These are phyloP conservation scores for Biscogniauxia mediterranea DNA, from an alignment of 2,329 filamentous ascomycete genomes.

Conservation along the genomic window DNA sequence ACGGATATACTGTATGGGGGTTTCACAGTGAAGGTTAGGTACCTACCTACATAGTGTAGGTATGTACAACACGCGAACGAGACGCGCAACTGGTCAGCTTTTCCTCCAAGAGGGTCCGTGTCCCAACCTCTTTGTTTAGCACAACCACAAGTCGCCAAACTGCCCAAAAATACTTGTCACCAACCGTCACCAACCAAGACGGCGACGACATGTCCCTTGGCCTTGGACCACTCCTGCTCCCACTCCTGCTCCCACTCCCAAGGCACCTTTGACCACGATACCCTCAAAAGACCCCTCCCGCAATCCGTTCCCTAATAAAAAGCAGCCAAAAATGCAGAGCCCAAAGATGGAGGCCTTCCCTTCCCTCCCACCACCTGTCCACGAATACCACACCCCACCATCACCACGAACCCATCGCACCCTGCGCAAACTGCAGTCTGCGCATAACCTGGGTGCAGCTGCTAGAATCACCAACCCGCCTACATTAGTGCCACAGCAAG, in stretches of 20 bases:
- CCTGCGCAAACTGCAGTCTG: constrained; percentile 72
- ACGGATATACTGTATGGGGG: neutral
- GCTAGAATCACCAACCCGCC: constrained; percentile 50
- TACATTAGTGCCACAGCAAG: constrained; percentile 56
- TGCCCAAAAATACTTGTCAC: too few species aligned
- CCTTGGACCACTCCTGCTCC: too few species aligned
- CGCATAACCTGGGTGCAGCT: constrained; percentile 60
- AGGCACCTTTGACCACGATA: neutral
- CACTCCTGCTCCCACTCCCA: neutral
- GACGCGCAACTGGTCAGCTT: neutral
- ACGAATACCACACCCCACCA: constrained; percentile 53
- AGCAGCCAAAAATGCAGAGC: constrained; percentile 28
- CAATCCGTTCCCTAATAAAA: neutral
- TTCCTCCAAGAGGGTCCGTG: neutral
- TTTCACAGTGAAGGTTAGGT: too few species aligned
- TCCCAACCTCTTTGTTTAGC: constrained; percentile 1
- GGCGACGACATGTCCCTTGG: neutral
- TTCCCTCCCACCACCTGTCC: constrained; percentile 32
- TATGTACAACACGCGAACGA: neutral
- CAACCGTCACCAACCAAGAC: neutral
- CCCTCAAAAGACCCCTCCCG: neutral
- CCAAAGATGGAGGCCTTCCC: constrained; percentile 28
- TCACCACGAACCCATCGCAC: constrained; percentile 66
- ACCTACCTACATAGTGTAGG: too few species aligned
- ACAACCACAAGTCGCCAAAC: neutral